phyloP scores from a whole-genome alignment of 2,329 filamentous ascomycete species.

The Macroventuria anomochaeta region DNA sequence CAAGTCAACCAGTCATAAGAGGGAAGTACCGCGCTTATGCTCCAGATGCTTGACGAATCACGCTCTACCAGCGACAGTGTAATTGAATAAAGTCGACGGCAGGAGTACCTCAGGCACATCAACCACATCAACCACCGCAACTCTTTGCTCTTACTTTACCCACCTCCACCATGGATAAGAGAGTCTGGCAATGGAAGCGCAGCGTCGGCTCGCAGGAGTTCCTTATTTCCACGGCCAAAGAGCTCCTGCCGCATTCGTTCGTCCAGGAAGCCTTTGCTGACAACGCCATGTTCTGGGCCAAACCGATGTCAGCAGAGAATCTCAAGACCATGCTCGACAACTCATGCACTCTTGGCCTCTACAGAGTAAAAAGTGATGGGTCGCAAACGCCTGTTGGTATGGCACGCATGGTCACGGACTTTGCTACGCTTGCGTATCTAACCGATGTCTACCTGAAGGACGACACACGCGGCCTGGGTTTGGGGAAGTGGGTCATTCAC shows the following conservation, averaged over 20 bases:
- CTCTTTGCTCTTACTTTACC: background rate
- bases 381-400: conserved; percentile 60
- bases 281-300: conserved; percentile 42
- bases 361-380: conserved; percentile 16
- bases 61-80: background rate
- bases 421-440: conserved; percentile 71
- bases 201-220: conserved; percentile 26
- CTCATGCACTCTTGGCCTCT: conserved; percentile 44
- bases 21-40: background rate
- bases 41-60: background rate
- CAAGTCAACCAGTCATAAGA: background rate
- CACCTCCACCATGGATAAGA: conserved; percentile 25
- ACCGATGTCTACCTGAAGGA: conserved; percentile 72
- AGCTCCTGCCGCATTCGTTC: conserved; percentile 38
- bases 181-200: conserved; percentile 34
- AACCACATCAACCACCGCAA: background rate
- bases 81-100: background rate
- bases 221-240: conserved; percentile 37
- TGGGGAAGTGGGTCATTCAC: conserved; percentile 70
- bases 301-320: conserved; percentile 26
- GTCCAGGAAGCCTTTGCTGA: conserved; percentile 39
- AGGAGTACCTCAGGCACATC: background rate
- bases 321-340: conserved; percentile 40
- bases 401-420: conserved; percentile 71
- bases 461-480: conserved; percentile 65